These are phyloP conservation scores for Aspergillus sergii DNA, from an alignment of 2,329 filamentous ascomycete species.

Conservation along the genomic window DNA sequence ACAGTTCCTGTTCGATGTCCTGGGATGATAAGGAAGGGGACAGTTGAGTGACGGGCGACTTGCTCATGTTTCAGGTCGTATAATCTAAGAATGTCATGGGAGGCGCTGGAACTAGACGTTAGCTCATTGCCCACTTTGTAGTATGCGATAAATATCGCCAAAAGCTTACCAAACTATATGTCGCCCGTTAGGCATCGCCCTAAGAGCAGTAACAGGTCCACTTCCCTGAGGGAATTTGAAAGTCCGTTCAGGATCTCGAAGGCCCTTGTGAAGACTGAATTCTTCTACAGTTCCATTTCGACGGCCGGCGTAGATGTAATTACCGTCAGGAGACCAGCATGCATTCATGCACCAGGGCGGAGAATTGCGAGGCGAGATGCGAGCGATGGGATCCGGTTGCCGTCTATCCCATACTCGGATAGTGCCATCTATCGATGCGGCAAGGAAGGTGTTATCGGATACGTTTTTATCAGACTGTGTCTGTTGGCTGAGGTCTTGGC, in stretches of 20 bases:
- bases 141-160: not conserved
- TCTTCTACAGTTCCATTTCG: conserved; percentile 94
- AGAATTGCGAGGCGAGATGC: conserved; percentile 72
- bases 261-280: conserved; percentile 79
- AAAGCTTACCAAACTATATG: conserved; percentile 77
- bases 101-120: conserved; percentile 63
- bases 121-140: not conserved
- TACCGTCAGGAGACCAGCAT: conserved; percentile 94
- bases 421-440: conserved; percentile 61
- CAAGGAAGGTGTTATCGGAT: conserved; percentile 78
- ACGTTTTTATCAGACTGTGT: conserved; percentile 52
- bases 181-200: conserved; percentile 87
- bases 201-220: conserved; percentile 83
- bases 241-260: conserved; percentile 73
- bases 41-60: conserved; percentile 70
- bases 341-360: conserved; percentile 98
- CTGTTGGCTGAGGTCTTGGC: conserved; percentile 27
- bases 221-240: conserved; percentile 89
- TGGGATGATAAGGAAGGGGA: conserved; percentile 95
- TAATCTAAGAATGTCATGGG: conserved; percentile 87
- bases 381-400: conserved; percentile 73
- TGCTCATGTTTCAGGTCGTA: conserved; percentile 79
- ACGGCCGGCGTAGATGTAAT: conserved; percentile 89
- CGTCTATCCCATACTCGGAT: conserved; percentile 59
- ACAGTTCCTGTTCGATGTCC: conserved; percentile 89